Percentiles rank a stretch among this genome's conserved stretches.
Conservation (phyloP, 2,329 filamentous ascomycete species). For the Penicillium occitanis region DNA sequence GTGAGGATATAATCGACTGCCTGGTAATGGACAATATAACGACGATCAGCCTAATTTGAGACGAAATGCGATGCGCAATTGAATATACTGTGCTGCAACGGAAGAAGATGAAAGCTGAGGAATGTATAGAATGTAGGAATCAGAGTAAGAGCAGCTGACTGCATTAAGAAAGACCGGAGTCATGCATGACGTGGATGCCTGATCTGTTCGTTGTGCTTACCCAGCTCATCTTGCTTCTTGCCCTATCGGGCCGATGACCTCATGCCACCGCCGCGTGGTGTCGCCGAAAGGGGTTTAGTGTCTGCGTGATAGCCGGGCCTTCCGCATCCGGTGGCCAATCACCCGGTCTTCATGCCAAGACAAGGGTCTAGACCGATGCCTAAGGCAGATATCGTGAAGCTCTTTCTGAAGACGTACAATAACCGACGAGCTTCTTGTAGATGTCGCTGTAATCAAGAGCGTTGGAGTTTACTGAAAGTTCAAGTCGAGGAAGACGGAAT, state of each 20-base stretch:
- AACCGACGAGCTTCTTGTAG: neutral
- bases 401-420: constrained; percentile 3
- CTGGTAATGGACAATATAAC: constrained; percentile 42
- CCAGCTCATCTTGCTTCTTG: constrained; percentile 30
- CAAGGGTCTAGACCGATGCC: constrained; percentile 19
- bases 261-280: constrained; percentile 1
- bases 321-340: constrained; percentile 15
- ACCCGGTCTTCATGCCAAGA: constrained; percentile 4
- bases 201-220: constrained; percentile 51
- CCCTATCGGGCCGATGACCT: constrained; percentile 14
- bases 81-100: neutral
- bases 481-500: neutral
- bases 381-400: constrained; percentile 5
- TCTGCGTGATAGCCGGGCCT: constrained; percentile 2
- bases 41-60: constrained; percentile 4
- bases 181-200: constrained; percentile 19
- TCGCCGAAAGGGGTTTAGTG: constrained; percentile 3
- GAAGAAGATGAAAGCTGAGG: neutral
- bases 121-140: neutral
- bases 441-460: neutral
- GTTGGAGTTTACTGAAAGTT: neutral
- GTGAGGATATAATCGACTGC: constrained; percentile 67
- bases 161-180: constrained; percentile 20
- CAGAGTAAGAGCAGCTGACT: constrained; percentile 5
- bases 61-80: neutral